Evolutionary conservation across 1,284 basidiomycete genomes (phyloP), one percentile per base, ranked within the genome.

Genomic region (Dichomitus squalens): DNA sequence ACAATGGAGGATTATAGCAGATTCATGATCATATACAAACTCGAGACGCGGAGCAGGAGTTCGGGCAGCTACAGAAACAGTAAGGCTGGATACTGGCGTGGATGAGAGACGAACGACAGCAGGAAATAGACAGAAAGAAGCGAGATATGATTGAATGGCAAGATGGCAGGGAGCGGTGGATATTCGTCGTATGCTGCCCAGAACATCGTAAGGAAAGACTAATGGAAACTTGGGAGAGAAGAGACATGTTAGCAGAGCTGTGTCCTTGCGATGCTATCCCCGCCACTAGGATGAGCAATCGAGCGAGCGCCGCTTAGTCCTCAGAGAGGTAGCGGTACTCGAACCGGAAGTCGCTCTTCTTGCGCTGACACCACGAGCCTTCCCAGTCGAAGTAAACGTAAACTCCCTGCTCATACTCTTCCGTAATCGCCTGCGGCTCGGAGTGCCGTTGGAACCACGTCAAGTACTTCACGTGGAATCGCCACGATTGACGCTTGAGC

Each of bases 391-490:
- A 96, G 81, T 96, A 96, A 53, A 95, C 92, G 72, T 96, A 96
- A 25, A 96, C 95, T 16, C 97, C 97, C 77, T 99, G 95, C 76
- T 99, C 97, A 73, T 98, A 99, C 75, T 99, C 97, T 69, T 98
- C 96, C 47, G 97, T 99, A 72, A 99, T 98, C 4, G 94, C 95
- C 72, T 97, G 95, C n/a, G 97, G 97, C 72, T 99, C 96, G 21
- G 94, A 96, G 70, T 98, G 95, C 52, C 97, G 86, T 75, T 99
- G 97, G 86, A 99, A 99, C 97, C 97, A 99, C 36, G 97, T 99
- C 61, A 99, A 77, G 74, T 98, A 99, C 77, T 99, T 98, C 66
- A 98, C 94, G 75, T 99, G 97, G 82, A 99, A 99, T 54, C 97
- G 88, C 97, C 97, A 99, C 55, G 93, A 96, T 74, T 98, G 96